Evolutionary conservation across 352 stramenopile genomes (phyloP), one percentile per base, ranked within the genome.

Genomic region (Phytophthora hibernalis): DNA sequence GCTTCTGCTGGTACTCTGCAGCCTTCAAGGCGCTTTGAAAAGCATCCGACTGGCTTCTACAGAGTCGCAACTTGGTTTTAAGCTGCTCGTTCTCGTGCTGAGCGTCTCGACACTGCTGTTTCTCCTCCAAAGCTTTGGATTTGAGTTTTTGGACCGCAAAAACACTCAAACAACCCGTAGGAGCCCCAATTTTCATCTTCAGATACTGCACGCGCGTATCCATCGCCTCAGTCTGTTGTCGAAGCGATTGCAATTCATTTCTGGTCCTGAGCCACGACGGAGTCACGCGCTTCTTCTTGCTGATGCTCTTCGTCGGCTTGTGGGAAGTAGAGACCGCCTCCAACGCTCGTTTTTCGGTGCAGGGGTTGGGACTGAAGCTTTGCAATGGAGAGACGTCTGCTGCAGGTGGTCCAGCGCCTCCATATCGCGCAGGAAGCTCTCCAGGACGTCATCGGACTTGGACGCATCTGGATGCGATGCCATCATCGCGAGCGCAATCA

Each of bases 341-440:
- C 47, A 24, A 22, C 12, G 24, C 6, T 28, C 24, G 24, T 42
- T 54, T 53, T 26, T 52, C 20, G 35, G 40, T 13, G 10, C 40
- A 24, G 16, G 5, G 40, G 7, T 26, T 12, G 40, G 6, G 2
- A 47, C n/a, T 12, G 40, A 5, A 5, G 16, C 5, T 20, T 24
- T 24, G n/a, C 40, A 24, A 13, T 5, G 15, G 6, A 5, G 10
- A 12, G 40, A 0, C 7, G n/a, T 1, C n/a, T 24, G 40, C 15
- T 47, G 40, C 40, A 26, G 24, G n/a, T 31, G 33, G 15, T 67
- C 64, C 1, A 72, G 64, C 12, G 56, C 43, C 1, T 67, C 50
- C 64, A 67, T 72, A 16, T 72, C 64, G 15, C 43, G 33, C 18
- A 72, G 50, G 52, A 72, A 72, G 37, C 50, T 58, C 26, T 72